A percentile compares a stretch with the other conserved stretches of the same genome.
Evolutionary conservation across 371 early-diverging fungal genomes (phyloP).

Genomic region (Syncephalastrum monosporum): DNA sequence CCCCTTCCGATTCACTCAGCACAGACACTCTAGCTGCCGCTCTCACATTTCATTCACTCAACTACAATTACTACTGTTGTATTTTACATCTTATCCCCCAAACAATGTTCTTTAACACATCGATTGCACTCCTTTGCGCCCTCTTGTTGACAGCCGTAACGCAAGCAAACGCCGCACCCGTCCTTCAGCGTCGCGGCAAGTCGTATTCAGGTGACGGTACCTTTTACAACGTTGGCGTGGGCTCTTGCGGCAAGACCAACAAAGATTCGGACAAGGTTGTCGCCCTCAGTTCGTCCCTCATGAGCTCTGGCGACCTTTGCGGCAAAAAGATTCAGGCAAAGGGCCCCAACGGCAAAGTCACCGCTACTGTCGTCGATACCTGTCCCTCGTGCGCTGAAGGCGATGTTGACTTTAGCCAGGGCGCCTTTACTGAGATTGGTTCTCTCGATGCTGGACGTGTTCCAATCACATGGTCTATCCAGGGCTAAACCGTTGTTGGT

Average conservation of each 20-base stretch:
- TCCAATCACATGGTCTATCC: conserved; percentile 39
- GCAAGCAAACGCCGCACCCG: too few relatives aligned
- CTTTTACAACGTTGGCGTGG: conserved; percentile 32
- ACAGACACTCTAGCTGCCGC: too few relatives aligned
- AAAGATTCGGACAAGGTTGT: conserved; percentile 26
- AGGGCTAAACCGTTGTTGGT: not conserved
- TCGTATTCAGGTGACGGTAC: conserved; percentile 29
- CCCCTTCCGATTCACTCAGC: too few relatives aligned
- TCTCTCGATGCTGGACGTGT: conserved; percentile 30
- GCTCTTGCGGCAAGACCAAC: conserved; percentile 35
- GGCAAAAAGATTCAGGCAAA: conserved; percentile 37
- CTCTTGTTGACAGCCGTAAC: too few relatives aligned
- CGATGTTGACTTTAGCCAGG: conserved; percentile 41
- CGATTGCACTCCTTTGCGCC: too few relatives aligned
- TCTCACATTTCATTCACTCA: too few relatives aligned
- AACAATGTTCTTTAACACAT: too few relatives aligned
- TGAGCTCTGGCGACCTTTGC: conserved; percentile 35
- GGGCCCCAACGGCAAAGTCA: conserved; percentile 30
- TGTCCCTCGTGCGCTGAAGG: conserved; percentile 43
- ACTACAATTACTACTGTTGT: too few relatives aligned
- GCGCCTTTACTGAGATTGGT: conserved; percentile 47
- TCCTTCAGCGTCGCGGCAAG: conserved; percentile 4
- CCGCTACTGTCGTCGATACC: conserved; percentile 45
- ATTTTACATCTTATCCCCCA: too few relatives aligned
- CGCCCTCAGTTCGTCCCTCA: conserved; percentile 26